Percentiles rank a stretch among this genome's conserved stretches.
Conservation (phyloP, 192 early-diverging fungal genomes). For the Allomyces macrogynus region DNA sequence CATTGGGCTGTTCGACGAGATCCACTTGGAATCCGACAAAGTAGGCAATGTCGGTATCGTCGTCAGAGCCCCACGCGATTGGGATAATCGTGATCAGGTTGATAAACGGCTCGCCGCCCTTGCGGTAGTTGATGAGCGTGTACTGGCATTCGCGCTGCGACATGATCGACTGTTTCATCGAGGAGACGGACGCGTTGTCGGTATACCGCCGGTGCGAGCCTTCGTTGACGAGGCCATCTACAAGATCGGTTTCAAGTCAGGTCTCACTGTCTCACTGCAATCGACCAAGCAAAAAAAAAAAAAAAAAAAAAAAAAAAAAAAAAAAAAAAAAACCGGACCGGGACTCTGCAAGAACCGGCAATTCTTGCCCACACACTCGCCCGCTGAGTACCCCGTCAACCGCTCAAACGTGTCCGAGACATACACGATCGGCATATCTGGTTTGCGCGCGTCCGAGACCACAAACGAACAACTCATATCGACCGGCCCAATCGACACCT, state of each 20-base stretch:
- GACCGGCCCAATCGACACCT: constrained; percentile 32
- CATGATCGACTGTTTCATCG: constrained; percentile 25
- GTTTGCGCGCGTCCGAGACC: constrained; percentile 33
- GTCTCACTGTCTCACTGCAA: no score
- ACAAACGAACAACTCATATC: constrained; percentile 34
- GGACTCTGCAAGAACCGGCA: constrained; percentile 28
- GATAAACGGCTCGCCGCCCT: constrained; percentile 46
- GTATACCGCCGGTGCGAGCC: constrained; percentile 27
- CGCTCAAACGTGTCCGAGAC: constrained; percentile 37
- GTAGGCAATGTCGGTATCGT: constrained; percentile 24
- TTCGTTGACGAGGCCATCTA: constrained; percentile 22
- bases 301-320: no score
- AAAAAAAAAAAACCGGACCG: background rate
- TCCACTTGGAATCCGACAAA: constrained; percentile 51
- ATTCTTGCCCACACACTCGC: constrained; percentile 24
- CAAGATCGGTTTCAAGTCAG: no score
- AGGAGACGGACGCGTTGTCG: constrained; percentile 30
- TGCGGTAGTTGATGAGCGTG: constrained; percentile 44
- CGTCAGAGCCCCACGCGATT: constrained; percentile 19
- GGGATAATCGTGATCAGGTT: constrained; percentile 47
- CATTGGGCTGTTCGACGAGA: constrained; percentile 45
- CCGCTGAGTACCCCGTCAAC: constrained; percentile 30
- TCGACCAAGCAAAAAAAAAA: no score
- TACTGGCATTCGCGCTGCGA: constrained; percentile 39
- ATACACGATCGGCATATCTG: constrained; percentile 44